Evolutionary conservation across 2,329 filamentous ascomycete genomes (phyloP).

Genomic region (Thelonectria discophora): DNA sequence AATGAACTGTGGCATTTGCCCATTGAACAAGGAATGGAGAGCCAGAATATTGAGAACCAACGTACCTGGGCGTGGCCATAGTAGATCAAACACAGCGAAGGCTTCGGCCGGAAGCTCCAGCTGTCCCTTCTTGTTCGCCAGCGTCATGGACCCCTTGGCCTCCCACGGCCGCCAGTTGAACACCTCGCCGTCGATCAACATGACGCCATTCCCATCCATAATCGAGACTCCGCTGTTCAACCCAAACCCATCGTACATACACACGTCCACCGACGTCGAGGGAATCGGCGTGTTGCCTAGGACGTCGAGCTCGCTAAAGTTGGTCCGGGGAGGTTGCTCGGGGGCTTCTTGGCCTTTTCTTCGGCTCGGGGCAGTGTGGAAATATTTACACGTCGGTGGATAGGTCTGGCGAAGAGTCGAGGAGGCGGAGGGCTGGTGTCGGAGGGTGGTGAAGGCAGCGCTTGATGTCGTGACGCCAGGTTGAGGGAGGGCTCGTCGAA

Average conservation of each 20-base stretch:
- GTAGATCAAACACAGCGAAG: slow-evolving; percentile 78
- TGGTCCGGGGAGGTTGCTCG: slow-evolving; percentile 55
- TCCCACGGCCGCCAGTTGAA: slow-evolving; percentile 91
- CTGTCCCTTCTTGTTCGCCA: slow-evolving; percentile 81
- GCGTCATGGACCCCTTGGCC: slow-evolving; percentile 52
- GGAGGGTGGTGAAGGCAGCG: slow-evolving; percentile 28
- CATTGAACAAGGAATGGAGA: not conserved
- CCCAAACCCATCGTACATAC: slow-evolving; percentile 83
- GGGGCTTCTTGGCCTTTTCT: slow-evolving; percentile 39
- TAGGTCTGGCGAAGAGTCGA: slow-evolving; percentile 7
- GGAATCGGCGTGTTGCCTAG: slow-evolving; percentile 78
- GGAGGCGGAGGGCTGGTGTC: slow-evolving; percentile 12
- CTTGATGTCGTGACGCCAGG: slow-evolving; percentile 19
- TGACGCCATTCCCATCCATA: slow-evolving; percentile 72
- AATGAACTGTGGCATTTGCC: not conserved
- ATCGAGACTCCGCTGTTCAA: slow-evolving; percentile 83
- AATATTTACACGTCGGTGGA: slow-evolving; percentile 19
- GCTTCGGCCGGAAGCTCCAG: slow-evolving; percentile 77
- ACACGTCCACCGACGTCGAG: slow-evolving; percentile 84
- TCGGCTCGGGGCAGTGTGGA: slow-evolving; percentile 34
- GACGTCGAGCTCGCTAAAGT: slow-evolving; percentile 82
- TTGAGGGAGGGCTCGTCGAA: slow-evolving; percentile 34
- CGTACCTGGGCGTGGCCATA: slow-evolving; percentile 91
- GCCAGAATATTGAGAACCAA: slow-evolving; percentile 26
- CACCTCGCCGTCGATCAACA: slow-evolving; percentile 86